phyloP scores from a whole-genome alignment of 805 yeast genomes.

The Candida alai region DNA sequence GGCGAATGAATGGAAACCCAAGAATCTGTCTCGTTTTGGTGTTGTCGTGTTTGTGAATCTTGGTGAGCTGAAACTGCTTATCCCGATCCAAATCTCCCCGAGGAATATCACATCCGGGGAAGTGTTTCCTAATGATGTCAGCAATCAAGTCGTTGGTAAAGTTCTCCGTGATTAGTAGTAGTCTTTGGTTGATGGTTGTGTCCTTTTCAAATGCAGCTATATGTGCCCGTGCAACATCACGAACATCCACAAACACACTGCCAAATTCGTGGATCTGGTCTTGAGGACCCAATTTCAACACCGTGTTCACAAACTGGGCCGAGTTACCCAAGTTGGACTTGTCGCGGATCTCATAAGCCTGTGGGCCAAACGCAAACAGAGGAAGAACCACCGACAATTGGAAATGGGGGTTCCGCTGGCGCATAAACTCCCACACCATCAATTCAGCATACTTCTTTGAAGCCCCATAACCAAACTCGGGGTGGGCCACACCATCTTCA shows the following conservation, averaged over 20 bases:
- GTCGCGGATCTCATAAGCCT: slow-evolving; percentile 8
- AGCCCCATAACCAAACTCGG: slow-evolving; percentile 45
- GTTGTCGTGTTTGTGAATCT: slow-evolving; percentile 20
- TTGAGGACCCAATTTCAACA: slow-evolving; percentile 26
- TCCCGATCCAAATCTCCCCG: slow-evolving; percentile 21
- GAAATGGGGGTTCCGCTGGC: slow-evolving; percentile 13
- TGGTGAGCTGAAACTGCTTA: neutral
- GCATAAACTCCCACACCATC: slow-evolving; percentile 53
- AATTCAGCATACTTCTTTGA: slow-evolving; percentile 60
- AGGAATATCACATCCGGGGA: slow-evolving; percentile 44
- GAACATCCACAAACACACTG: slow-evolving; percentile 35
- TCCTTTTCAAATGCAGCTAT: slow-evolving; percentile 31
- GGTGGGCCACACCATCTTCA: slow-evolving; percentile 40
- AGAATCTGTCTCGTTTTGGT: slow-evolving; percentile 31
- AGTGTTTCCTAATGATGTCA: slow-evolving; percentile 32
- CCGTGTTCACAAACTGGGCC: slow-evolving; percentile 36
- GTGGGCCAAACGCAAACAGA: slow-evolving; percentile 23
- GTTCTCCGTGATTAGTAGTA: slow-evolving; percentile 15
- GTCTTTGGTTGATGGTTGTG: slow-evolving; percentile 19
- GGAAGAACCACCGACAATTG: slow-evolving; percentile 15
- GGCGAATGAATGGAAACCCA: slow-evolving; percentile 34
- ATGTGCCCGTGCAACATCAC: slow-evolving; percentile 45
- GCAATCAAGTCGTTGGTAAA: slow-evolving; percentile 23
- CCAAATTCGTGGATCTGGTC: slow-evolving; percentile 18
- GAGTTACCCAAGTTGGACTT: slow-evolving; percentile 30